Conservation (phyloP, 345 rosid genomes). For the Pelargonium nanum region DNA sequence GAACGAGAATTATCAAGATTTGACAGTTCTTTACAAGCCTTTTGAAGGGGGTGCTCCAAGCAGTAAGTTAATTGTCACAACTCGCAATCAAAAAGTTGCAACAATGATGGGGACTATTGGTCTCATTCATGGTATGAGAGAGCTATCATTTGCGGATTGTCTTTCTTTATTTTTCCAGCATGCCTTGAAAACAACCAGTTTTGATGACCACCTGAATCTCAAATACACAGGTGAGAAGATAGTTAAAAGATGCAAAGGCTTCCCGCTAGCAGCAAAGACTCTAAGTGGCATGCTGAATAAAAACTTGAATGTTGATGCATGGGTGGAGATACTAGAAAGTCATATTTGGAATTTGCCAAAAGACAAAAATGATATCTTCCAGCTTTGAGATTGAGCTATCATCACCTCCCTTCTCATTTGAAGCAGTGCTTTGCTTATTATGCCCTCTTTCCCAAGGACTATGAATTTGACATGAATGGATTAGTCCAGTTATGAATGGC, state of each 20-base stretch:
- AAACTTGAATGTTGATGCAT: not conserved
- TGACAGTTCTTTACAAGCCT: not conserved
- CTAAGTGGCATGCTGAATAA: conserved; percentile 9
- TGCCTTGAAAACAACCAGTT: conserved; percentile 9
- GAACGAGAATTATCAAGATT: not conserved
- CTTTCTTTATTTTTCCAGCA: conserved; percentile 14
- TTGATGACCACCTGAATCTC: conserved; percentile 11
- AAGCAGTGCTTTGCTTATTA: conserved; percentile 18
- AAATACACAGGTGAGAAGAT: conserved; percentile 13
- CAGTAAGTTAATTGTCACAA: conserved; percentile 37
- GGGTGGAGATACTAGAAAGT: conserved; percentile 14
- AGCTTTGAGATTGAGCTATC: conserved; percentile 17
- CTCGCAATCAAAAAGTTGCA: conserved; percentile 23
- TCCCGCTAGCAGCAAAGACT: conserved; percentile 15
- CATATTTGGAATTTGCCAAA: conserved; percentile 8
- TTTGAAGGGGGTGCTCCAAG: not conserved
- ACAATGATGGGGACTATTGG: conserved; percentile 14
- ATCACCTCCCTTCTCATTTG: conserved; percentile 12
- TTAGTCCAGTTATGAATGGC: conserved; percentile 16
- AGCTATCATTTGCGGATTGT: conserved; percentile 26
- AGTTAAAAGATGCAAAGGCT: conserved; percentile 15
- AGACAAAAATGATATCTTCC: too few species aligned
- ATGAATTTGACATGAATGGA: conserved; percentile 10
- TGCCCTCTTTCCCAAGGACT: conserved; percentile 14
- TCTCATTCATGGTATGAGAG: conserved; percentile 13